Percentiles rank a stretch among this genome's conserved stretches.
phyloP scores from a whole-genome alignment of 257 asterid species.

The Solanum acaule region DNA sequence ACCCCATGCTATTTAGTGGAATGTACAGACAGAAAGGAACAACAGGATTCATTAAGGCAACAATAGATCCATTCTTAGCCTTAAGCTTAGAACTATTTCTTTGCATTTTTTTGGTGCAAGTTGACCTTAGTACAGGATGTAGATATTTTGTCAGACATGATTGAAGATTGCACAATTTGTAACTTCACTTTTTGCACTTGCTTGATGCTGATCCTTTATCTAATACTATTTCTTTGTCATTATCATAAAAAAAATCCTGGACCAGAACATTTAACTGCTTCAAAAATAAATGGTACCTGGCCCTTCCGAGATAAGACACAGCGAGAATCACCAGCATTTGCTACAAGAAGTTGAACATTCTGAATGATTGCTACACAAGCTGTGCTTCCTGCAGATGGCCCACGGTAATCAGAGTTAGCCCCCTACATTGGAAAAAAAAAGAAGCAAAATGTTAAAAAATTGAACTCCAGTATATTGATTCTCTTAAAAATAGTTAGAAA shows the following conservation, averaged over 20 bases:
- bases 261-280: not conserved
- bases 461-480: not conserved
- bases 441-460: not conserved
- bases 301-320: conserved; percentile 78
- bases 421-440: conserved; percentile 33
- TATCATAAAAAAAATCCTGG: not conserved
- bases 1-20: not conserved
- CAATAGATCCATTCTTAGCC: not conserved
- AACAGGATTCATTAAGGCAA: not conserved
- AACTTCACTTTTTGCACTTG: not conserved
- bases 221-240: not conserved
- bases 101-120: not conserved
- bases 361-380: conserved; percentile 77
- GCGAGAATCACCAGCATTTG: conserved; percentile 97
- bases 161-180: not conserved
- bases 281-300: conserved; percentile 34
- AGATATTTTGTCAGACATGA: not conserved
- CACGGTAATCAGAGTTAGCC: conserved; percentile 34
- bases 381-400: conserved; percentile 86
- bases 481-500: not conserved
- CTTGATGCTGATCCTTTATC: not conserved
- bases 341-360: conserved; percentile 52
- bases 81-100: not conserved
- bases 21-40: not conserved
- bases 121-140: not conserved